Evolutionary conservation across 2,329 filamentous ascomycete species (phyloP).

Genomic region (Fusarium burgessii): DNA sequence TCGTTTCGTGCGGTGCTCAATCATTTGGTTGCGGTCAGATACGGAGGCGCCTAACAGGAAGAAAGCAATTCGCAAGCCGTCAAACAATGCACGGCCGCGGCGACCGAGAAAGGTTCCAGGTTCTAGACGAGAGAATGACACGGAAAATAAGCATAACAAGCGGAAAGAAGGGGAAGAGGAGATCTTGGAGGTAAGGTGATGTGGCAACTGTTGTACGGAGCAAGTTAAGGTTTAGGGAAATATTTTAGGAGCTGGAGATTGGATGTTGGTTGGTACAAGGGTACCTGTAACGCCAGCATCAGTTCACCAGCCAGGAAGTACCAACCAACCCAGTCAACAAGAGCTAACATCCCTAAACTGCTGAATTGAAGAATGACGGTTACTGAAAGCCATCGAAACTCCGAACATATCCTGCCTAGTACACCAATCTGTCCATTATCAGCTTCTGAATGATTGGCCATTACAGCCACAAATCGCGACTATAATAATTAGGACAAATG

Average conservation of each 20-base stretch:
- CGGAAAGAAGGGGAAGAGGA: slow-evolving; percentile 16
- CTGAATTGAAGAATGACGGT: neutral
- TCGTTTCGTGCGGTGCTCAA: slow-evolving; percentile 23
- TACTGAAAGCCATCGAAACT: neutral
- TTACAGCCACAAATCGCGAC: too few relatives aligned
- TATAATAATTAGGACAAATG: neutral
- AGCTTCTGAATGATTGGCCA: neutral
- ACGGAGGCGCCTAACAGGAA: neutral
- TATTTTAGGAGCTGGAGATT: slow-evolving; percentile 42
- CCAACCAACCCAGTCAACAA: neutral
- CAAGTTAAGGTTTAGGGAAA: slow-evolving; percentile 42
- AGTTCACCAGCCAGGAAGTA: slow-evolving; percentile 19
- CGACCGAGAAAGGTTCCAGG: neutral
- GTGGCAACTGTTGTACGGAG: slow-evolving; percentile 38
- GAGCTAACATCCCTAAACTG: neutral
- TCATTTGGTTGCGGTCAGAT: slow-evolving; percentile 32
- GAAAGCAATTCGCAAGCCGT: slow-evolving; percentile 13
- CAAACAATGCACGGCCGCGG: neutral
- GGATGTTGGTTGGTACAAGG: slow-evolving; percentile 14
- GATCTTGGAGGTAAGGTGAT: slow-evolving; percentile 25
- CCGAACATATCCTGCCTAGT: neutral
- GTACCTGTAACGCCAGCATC: slow-evolving; percentile 31
- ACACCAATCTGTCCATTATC: neutral
- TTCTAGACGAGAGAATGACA: slow-evolving; percentile 10
- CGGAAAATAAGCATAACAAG: slow-evolving; percentile 16